Evolutionary conservation across 441 rosid species (phyloP).

Genomic region (Daphne laureola): DNA sequence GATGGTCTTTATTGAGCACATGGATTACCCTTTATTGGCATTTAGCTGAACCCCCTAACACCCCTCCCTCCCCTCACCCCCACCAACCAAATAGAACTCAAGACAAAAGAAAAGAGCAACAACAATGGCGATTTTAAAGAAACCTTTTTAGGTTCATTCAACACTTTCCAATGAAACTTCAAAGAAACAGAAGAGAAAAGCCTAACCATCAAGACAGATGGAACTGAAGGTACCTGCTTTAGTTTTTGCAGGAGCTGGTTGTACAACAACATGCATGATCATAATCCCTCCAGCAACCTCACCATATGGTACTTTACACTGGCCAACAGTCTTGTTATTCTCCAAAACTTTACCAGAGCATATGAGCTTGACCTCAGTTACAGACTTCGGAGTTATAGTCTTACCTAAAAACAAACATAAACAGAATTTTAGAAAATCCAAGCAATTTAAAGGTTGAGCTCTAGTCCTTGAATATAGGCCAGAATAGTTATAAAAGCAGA

Average conservation of each 20-base stretch:
- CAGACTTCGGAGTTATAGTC: slow-evolving; percentile 61
- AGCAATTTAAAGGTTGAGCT: not conserved
- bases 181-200: not conserved
- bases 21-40: too few species aligned
- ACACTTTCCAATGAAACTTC: too few species aligned
- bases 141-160: too few species aligned
- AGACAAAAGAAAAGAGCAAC: too few species aligned
- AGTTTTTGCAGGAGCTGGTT: slow-evolving; percentile 17
- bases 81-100: too few species aligned
- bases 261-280: slow-evolving; percentile 28
- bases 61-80: too few species aligned
- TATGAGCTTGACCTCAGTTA: slow-evolving; percentile 78
- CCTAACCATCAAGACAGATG: not conserved
- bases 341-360: slow-evolving; percentile 86
- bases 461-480: too few species aligned
- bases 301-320: slow-evolving; percentile 68
- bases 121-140: too few species aligned
- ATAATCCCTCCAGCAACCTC: slow-evolving; percentile 49
- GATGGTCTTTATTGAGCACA: too few species aligned
- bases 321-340: slow-evolving; percentile 72
- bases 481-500: too few species aligned
- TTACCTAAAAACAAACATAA: slow-evolving; percentile 42
- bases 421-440: slow-evolving; percentile 10
- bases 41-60: too few species aligned
- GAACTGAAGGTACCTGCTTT: slow-evolving; percentile 13